Base-by-base conservation (phyloP, 768 basidiomycete genomes). In the Cystofilobasidium capitatum region DNA sequence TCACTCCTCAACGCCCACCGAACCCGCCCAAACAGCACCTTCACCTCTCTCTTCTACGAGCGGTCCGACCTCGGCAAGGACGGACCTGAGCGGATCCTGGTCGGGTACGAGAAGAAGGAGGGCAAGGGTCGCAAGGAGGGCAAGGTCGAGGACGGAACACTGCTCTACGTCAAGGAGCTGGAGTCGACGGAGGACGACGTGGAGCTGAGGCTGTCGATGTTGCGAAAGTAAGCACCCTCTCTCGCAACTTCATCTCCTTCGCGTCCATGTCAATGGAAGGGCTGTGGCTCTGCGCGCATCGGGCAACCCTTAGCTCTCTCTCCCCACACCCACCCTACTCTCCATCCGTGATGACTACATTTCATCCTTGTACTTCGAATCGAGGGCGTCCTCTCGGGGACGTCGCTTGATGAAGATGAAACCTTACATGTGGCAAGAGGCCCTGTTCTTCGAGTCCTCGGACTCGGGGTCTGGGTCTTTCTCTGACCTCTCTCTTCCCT, bases 1-100 rank as follows among this genome's bases (percentile, higher is more conserved):
- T 78, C 78, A 0, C 78, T 96, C 1, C 79, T 96, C 51, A 85
- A 97, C 77, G 87, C 85, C 73, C 93, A 92, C 75, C 85, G 93
- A 37, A 81, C 83, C 9, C 57, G 42, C 45, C 72, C 73, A 20
- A 70, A 72, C 33, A 69, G 73, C 0, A 71, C 76, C 14, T 68
- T 78, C 16, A 78, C 77, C 17, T 69, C 74, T 26, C 72, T 78
- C 4, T 74, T 77, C 51, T 78, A 78, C 59, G 76, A 78, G 60
- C 76, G 75, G 14, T 67, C 66, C 4, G 74, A 75, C 42, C 64
- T 73, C 0, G 76, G 75, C 62, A 75, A 75, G 57, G 72, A 71
- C 44, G 74, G 72, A 0, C 73, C 73, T 29, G 76, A 76, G 58
- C 72, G 74, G n/a, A 64, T 77, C 2, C 71, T 77, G 6, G 76